Evolutionary conservation across 1,139 yeast species (phyloP), one percentile per base, ranked within the genome.

Genomic region (Chernovozyma aurita): DNA sequence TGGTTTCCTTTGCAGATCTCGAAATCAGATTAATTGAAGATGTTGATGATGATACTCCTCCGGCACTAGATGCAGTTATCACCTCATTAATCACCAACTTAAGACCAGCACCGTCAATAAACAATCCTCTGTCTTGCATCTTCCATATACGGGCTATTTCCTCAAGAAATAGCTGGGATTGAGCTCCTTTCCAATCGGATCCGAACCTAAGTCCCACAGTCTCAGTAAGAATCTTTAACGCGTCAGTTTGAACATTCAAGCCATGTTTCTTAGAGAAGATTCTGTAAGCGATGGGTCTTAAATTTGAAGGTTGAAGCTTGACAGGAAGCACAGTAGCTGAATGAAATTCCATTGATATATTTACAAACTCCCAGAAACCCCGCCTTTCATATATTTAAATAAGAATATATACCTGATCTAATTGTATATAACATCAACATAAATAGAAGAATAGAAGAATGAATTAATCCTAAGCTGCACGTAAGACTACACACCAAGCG

Each of bases 191-290:
- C 98, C 98, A 92, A 32, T 86, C 90, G 9, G 75, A 75, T 3
- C 98, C 97, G 59, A 81, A 90, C 35, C 74, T 72, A 32, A 69
- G 69, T 6, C 97, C 92, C 28, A 92, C 70, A 38, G 76, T 74
- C 16, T 79, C 80, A 0, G 97, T 86, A 33, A 94, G 64, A 1
- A 75, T 73, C 32, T 71, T 73, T 17, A 92, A 66, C 0, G 97
- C 97, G 42, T 85, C 83, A 0, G 96, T 80, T 50, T 92, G 88
- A 44, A 92, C 76, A 54, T 90, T 90, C 18, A 92, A 70, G 0
- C 97, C 97, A 57, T 88, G 92, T 53, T 92, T 92, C 59, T 88
- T 92, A 3, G 97, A 86, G 15, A 92, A 60, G 2, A 90, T 76
- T 31, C 98, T 69, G 57, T 90, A 92, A 0, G 97, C 97, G 33